Percentiles rank a stretch among this genome's conserved stretches.
Evolutionary conservation across 169 alveolate genomes (phyloP).

Genomic region (Plasmodium coatneyi): DNA sequence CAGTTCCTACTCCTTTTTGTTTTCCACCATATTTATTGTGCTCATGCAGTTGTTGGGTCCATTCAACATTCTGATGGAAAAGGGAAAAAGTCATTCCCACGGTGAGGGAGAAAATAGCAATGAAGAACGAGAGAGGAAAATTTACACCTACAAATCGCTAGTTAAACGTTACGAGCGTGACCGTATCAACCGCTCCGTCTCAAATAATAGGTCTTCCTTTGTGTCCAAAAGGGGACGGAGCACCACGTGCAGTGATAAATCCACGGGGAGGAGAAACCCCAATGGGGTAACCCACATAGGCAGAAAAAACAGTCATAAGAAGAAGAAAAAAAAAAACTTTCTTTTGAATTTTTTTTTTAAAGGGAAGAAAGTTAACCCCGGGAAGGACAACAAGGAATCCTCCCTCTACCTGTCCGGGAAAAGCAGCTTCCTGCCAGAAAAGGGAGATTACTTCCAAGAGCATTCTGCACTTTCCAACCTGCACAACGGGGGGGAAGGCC

Average conservation of each 20-base stretch:
- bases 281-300: background rate
- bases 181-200: background rate
- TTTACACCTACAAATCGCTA: slow-evolving; percentile 42
- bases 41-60: slow-evolving; percentile 71
- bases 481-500: background rate
- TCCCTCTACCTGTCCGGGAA: background rate
- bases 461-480: background rate
- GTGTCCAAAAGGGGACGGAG: background rate
- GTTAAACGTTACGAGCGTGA: slow-evolving; percentile 42
- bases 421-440: background rate
- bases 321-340: background rate
- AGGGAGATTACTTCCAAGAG: background rate
- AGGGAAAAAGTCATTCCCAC: background rate
- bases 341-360: background rate
- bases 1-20: slow-evolving; percentile 63
- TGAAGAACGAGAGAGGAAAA: slow-evolving; percentile 12
- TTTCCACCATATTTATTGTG: slow-evolving; percentile 56
- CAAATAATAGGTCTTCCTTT: background rate
- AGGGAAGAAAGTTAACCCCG: background rate
- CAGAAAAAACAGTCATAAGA: background rate
- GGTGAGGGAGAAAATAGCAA: background rate
- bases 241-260: background rate
- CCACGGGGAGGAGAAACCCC: background rate
- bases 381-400: background rate
- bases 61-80: slow-evolving; percentile 29